Conservation (phyloP, 202 grass and related monocot species). For the Cymbopogon flexuosus region DNA sequence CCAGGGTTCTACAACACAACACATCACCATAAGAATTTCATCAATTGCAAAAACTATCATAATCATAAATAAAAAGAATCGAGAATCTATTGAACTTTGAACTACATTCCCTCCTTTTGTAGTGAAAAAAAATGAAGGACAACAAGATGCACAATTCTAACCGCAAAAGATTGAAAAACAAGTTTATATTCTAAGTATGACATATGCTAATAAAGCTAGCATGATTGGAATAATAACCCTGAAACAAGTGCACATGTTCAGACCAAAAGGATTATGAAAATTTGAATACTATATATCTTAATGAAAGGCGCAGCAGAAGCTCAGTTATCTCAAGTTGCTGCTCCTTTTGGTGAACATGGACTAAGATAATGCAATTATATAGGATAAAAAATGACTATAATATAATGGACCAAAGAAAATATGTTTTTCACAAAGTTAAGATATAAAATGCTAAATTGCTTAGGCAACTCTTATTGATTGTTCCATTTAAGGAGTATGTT, state of each 20-base stretch:
- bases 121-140: neutral
- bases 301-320: neutral
- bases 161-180: no score
- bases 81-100: neutral
- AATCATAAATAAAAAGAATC: neutral
- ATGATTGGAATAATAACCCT: neutral
- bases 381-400: neutral
- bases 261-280: neutral
- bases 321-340: neutral
- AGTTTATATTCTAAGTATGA: no score
- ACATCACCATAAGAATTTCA: constrained; percentile 6
- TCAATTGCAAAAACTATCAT: neutral
- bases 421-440: neutral
- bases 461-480: neutral
- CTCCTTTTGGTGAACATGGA: no score
- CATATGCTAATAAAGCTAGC: constrained; percentile 2
- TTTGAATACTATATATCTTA: neutral
- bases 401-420: neutral
- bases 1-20: constrained; percentile 60
- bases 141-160: neutral
- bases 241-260: neutral
- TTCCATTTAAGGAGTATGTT: neutral
- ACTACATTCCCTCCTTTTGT: neutral
- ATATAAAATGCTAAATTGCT: neutral
- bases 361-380: neutral